Evolutionary conservation across 2,329 filamentous ascomycete genomes (phyloP), one percentile per base, ranked within the genome.

Genomic region (Penicillium brevicompactum): DNA sequence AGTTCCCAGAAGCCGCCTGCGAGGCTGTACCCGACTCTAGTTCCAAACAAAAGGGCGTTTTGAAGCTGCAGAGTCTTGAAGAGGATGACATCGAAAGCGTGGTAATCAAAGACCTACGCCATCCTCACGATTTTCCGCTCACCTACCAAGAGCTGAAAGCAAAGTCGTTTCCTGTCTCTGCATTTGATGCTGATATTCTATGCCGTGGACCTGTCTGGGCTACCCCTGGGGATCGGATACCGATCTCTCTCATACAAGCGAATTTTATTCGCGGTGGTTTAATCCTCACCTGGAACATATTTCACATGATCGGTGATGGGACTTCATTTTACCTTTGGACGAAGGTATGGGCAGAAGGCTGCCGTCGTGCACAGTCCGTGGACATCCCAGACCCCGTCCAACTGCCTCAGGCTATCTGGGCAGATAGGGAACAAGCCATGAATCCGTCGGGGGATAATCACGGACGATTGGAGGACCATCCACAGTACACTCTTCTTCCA

Each of bases 251-350:
- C n/a, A 64, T 82, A 1, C 82, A 84, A 58, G 74, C 74, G 5
- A 83, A 75, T 40, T 77, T 82, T 48, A 76, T 85, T 38, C 50
- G 60, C 0, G 81, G 78, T 4, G 82, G 82, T 0, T 58, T 85
- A 0, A 59, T 85, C 1, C 68, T 85, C 5, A 80, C 77, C 2
- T 66, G 63, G 63, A 59, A 49, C 27, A 59, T 60, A 7, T 34
- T 72, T 10, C 73, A 75, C 42, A 66, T 75, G 51, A 65, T 69
- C 16, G 73, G 70, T 7, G 73, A 75, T 9, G 72, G 67, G 3
- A 70, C 61, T 9, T 59, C 67, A 4, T 74, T 70, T 44, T 68
- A 63, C 42, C 64, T 58, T 37, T 71, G 70, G 66, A 65, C 68
- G 16, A 64, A 69, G 27, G 61, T 71, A 8, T 74, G 72, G 70